These are phyloP conservation scores for Pseudonitzschia multistriata DNA, from an alignment of 108 stramenopile genomes.

Conservation along the genomic window DNA sequence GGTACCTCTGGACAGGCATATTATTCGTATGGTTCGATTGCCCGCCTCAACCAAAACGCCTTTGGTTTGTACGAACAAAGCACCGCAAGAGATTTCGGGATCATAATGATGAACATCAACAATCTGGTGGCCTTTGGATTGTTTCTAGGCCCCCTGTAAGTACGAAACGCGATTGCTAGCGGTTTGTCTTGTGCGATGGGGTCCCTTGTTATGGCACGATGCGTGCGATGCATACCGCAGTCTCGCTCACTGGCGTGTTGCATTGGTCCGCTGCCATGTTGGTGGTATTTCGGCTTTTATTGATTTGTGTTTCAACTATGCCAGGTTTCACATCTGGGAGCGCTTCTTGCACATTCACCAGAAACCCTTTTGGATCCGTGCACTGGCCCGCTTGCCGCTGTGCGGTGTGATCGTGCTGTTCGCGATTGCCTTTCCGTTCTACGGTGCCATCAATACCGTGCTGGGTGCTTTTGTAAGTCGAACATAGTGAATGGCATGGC, in stretches of 20 bases:
- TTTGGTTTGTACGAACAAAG: conserved; percentile 18
- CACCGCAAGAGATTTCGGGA: conserved; percentile 17
- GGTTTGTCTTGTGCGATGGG: no score
- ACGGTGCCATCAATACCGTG: conserved; percentile 28
- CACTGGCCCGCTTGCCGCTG: conserved; percentile 11
- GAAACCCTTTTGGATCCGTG: conserved; percentile 19
- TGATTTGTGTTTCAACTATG: background rate
- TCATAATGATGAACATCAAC: conserved; percentile 20
- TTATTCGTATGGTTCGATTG: conserved; percentile 17
- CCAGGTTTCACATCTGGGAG: conserved; percentile 32
- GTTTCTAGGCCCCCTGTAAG: conserved; percentile 21
- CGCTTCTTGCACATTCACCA: conserved; percentile 9
- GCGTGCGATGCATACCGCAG: no score
- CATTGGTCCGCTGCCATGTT: no score
- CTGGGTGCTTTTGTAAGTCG: conserved; percentile 17
- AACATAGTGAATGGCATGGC: no score
- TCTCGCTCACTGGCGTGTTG: no score
- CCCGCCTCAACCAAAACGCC: conserved; percentile 11
- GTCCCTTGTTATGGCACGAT: no score
- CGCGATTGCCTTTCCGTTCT: conserved; percentile 27
- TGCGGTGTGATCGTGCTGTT: conserved; percentile 19
- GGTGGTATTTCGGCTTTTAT: no score
- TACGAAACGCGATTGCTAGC: background rate
- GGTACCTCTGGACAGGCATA: background rate
- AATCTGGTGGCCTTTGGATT: conserved; percentile 25